Base-by-base conservation (phyloP, 2,329 filamentous ascomycete genomes). In the Cytospora mali region DNA sequence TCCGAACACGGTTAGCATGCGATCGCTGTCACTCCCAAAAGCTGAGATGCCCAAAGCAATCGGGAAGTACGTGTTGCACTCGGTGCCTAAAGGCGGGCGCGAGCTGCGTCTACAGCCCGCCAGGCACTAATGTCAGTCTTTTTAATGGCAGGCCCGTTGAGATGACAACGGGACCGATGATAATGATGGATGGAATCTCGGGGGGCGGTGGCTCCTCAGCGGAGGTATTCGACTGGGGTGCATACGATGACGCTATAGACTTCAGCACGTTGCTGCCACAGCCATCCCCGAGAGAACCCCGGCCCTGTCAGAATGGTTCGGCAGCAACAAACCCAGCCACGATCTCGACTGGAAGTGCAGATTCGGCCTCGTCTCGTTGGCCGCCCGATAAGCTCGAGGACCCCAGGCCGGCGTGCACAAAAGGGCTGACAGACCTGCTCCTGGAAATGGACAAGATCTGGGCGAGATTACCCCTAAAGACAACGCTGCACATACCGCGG, bases 11-110 rank as follows among this genome's bases (percentile, higher is more conserved):
- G 18, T 69, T 73, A 31, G 75, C 76, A 16, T 80, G 77, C 64
- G 77, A 79, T 68, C 71, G 80, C 48, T 82, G 80, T 48, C 79
- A 81, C 64, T 72, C 74, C 21, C 80, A 82, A 46, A 81, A 82
- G 68, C 71, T 81, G 14, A 74, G 75, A 68, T 82, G 80, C 56
- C 76, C 76, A 6, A 79, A 79, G 58, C 71, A 74, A 29, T 62
- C 72, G 0, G 75, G 75, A 0, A 72, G 72, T 29, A 61, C 69
- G 6, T 68, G 69, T 13, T 82, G 79, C 65, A 71, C 72, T 10
- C 75, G 79, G 31, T 82, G 79, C 64, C 65, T 71, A 25, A 81
- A 77, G 66, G 78, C 78, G 25, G 70, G 72, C 31, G 71, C 73
- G 2, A 51, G 70, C 6, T 82, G 79, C 62, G 61, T 77, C 51